Percentiles rank a stretch among this genome's conserved stretches.
Conservation (phyloP, 2,329 filamentous ascomycete genomes). For the Monosporascus ibericus region DNA sequence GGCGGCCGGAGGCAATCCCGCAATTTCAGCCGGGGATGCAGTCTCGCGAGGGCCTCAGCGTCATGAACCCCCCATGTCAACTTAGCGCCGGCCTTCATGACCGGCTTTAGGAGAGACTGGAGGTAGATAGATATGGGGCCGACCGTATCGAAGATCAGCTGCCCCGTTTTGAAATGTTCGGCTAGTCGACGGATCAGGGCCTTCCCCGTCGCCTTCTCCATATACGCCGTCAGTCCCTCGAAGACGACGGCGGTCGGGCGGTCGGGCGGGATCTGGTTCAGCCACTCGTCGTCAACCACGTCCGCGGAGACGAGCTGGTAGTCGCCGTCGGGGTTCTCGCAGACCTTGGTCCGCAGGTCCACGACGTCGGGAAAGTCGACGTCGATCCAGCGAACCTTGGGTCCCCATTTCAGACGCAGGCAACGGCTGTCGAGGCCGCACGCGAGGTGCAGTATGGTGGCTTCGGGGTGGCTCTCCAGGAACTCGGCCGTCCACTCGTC, state of each 20-base stretch:
- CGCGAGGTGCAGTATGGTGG: slow-evolving; percentile 25
- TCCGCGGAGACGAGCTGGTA: slow-evolving; percentile 22
- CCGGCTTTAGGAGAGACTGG: slow-evolving; percentile 8
- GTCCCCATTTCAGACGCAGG: slow-evolving; percentile 16
- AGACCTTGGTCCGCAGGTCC: slow-evolving; percentile 22
- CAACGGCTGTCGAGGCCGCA: slow-evolving; percentile 26
- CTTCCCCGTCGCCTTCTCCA: slow-evolving; percentile 17
- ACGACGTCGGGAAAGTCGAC: slow-evolving; percentile 29
- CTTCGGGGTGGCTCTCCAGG: slow-evolving; percentile 13
- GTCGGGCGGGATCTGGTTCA: slow-evolving; percentile 22
- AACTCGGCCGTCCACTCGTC: slow-evolving; percentile 22
- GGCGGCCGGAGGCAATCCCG: slow-evolving; percentile 9
- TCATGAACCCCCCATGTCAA: slow-evolving; percentile 21
- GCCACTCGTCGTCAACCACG: slow-evolving; percentile 22
- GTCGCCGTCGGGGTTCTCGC: slow-evolving; percentile 15
- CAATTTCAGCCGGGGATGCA: slow-evolving; percentile 15
- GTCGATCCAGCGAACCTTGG: slow-evolving; percentile 27
- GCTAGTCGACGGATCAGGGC: slow-evolving; percentile 18
- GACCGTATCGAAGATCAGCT: slow-evolving; percentile 23
- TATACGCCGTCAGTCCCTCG: slow-evolving; percentile 27
- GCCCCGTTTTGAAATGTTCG: slow-evolving; percentile 18
- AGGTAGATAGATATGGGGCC: slow-evolving; percentile 9
- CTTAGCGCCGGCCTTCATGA: slow-evolving; percentile 13
- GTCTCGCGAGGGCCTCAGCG: slow-evolving; percentile 12
- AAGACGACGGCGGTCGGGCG: slow-evolving; percentile 25